phyloP scores from a whole-genome alignment of 2,329 filamentous ascomycete genomes.

The Trichoderma asperellum region DNA sequence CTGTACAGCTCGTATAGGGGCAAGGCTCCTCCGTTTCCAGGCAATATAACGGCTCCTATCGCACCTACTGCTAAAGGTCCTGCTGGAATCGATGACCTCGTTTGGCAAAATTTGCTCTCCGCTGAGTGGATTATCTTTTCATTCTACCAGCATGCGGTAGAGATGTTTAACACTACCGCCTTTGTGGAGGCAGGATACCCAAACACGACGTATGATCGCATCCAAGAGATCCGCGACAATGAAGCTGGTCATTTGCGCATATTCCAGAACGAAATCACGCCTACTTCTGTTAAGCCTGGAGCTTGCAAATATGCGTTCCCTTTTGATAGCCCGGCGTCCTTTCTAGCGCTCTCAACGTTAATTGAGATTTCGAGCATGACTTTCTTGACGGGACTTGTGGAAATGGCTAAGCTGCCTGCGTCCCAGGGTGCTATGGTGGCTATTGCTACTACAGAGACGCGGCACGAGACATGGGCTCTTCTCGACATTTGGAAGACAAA shows the following conservation, averaged over 20 bases:
- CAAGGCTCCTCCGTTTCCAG: neutral
- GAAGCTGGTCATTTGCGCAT: conserved; percentile 15
- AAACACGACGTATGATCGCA: conserved; percentile 1
- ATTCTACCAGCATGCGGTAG: neutral
- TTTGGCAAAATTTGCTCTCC: conserved; percentile 15
- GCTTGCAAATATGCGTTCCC: conserved; percentile 10
- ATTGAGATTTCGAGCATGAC: conserved; percentile 16
- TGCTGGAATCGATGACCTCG: neutral
- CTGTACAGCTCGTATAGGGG: conserved; percentile 10
- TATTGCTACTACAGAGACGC: neutral
- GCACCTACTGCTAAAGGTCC: conserved; percentile 5
- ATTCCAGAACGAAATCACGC: conserved; percentile 2
- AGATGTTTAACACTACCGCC: neutral
- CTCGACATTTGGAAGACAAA: conserved; percentile 1
- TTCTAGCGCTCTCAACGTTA: neutral
- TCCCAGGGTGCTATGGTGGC: neutral
- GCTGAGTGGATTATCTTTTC: conserved; percentile 14
- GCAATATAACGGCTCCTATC: neutral
- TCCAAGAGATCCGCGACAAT: conserved; percentile 15
- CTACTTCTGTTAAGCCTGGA: conserved; percentile 12
- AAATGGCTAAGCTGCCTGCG: neutral
- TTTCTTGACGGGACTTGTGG: conserved; percentile 4
- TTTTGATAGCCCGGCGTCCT: neutral
- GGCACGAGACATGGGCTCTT: conserved; percentile 12
- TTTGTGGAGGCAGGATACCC: neutral